Base-by-base conservation (phyloP, 2,329 filamentous ascomycete species). In the Myotisia sp. region DNA sequence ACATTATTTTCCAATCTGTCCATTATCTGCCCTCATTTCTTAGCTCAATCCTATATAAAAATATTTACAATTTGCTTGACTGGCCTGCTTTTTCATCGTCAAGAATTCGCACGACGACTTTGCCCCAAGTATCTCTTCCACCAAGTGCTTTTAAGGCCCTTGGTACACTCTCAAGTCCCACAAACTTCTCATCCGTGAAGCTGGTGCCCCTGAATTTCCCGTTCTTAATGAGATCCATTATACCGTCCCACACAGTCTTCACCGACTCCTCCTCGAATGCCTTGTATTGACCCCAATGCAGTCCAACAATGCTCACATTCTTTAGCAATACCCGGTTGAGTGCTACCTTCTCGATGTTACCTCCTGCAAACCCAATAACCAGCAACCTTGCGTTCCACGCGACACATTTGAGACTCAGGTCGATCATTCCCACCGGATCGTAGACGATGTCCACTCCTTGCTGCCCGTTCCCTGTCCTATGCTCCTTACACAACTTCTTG, bases 271-370 rank as follows among this genome's bases (percentile, higher is more conserved):
- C 72, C 62, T 94, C 80, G 44, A 79, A 71, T 28, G 66, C 67
- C 1, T 76, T 64, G 59, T 94, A 94, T 38, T 77, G 75, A 8
- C 87, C 87, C 87, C 87, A 95, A 60, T 92, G 82, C 49, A 94
- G 63, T 1, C 87, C 87, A 1, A 94, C 80, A 8, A 95, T 64
- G 42, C 75, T 79, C 43, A 94, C 87, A 55, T 94, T 94, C 70
- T 94, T 95, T 46, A 95, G 62, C 42, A 94, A 59, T 17, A 94
- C 83, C 56, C 87, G 78, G 57, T 95, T 95, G 64, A 92, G 75
- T 8, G 85, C 80, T 26, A 95, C 74, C 62, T 90, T 92, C 60
- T 95, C 87, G 45, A 94, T 93, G 33, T 65, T 67, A 0, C 83
- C 83, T 0, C 76, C 81, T 0, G 86, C 85, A 52, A 94, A 95